Evolutionary conservation across 257 asterid species (phyloP).

Genomic region (Scutellaria barbata): DNA sequence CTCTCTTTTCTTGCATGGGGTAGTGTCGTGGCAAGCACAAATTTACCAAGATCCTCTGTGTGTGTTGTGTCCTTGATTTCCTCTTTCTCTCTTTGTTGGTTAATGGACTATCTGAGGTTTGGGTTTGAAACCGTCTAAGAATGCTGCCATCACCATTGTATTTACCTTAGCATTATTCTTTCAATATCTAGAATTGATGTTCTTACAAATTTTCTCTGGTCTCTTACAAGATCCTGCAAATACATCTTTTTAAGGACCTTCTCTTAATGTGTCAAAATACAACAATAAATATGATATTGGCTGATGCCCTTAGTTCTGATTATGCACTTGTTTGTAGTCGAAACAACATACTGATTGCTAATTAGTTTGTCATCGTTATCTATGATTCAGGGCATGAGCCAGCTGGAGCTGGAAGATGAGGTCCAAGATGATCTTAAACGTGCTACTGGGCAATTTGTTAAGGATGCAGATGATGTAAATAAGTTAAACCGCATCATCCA

Average conservation of each 20-base stretch:
- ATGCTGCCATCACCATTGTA: background rate
- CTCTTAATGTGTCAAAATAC: constrained; percentile 13
- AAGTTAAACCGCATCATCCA: constrained; percentile 92
- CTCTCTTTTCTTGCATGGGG: background rate
- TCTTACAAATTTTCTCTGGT: background rate
- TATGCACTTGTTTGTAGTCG: constrained; percentile 23
- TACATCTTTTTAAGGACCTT: background rate
- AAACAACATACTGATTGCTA: constrained; percentile 6
- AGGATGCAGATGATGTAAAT: constrained; percentile 91
- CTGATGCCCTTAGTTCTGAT: constrained; percentile 26
- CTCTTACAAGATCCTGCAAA: background rate
- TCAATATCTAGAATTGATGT: constrained; percentile 3
- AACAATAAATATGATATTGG: constrained; percentile 10
- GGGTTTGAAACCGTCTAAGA: constrained; percentile 3
- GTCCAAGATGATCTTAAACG: constrained; percentile 99
- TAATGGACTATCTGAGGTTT: constrained; percentile 7
- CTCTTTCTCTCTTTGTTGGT: constrained; percentile 1
- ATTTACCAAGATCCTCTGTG: constrained; percentile 9
- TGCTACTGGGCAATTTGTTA: constrained; percentile 93
- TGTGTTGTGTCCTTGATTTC: constrained; percentile 8
- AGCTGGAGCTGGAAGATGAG: constrained; percentile 92
- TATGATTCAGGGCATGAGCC: constrained; percentile 88
- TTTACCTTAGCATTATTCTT: background rate
- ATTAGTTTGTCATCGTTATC: constrained; percentile 25
- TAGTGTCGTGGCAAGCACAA: background rate